These are phyloP conservation scores for Glycyrrhiza uralensis DNA, from an alignment of 306 rosid species.

Conservation along the genomic window DNA sequence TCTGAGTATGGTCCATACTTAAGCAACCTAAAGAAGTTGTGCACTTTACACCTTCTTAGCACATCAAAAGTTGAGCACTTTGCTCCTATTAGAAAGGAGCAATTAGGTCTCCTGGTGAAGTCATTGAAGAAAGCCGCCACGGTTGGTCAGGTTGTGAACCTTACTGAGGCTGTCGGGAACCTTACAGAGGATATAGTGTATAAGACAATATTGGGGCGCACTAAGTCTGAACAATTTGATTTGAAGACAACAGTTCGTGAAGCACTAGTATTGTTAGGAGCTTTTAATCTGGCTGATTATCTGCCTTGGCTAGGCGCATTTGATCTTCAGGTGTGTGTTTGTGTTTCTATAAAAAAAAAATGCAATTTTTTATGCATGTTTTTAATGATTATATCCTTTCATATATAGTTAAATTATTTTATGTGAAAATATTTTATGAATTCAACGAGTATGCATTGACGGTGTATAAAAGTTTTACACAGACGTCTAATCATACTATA, in stretches of 20 bases:
- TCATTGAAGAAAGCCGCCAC: not conserved
- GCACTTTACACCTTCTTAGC: constrained; percentile 19
- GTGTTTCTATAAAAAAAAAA: too few species aligned
- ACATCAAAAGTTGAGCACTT: not conserved
- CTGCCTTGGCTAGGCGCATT: constrained; percentile 15
- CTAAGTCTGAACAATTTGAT: constrained; percentile 1
- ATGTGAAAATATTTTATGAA: too few species aligned
- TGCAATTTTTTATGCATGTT: too few species aligned
- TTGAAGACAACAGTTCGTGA: too few species aligned
- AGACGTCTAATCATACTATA: too few species aligned
- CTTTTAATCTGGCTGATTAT: constrained; percentile 33
- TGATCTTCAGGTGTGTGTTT: constrained; percentile 40
- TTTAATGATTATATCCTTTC: not conserved
- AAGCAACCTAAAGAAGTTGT: constrained; percentile 35
- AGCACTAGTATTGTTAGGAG: too few species aligned
- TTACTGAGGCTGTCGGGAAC: not conserved
- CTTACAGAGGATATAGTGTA: not conserved
- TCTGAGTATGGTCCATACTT: constrained; percentile 31
- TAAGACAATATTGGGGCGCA: constrained; percentile 19
- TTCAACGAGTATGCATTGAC: too few species aligned
- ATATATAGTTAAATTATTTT: too few species aligned
- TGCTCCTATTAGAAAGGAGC: constrained; percentile 5
- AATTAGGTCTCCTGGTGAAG: not conserved
- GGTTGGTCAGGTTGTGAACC: constrained; percentile 14
- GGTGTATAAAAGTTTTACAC: too few species aligned